Conservation (phyloP, 2,329 filamentous ascomycete species). For the Colletotrichum sansevieriae region DNA sequence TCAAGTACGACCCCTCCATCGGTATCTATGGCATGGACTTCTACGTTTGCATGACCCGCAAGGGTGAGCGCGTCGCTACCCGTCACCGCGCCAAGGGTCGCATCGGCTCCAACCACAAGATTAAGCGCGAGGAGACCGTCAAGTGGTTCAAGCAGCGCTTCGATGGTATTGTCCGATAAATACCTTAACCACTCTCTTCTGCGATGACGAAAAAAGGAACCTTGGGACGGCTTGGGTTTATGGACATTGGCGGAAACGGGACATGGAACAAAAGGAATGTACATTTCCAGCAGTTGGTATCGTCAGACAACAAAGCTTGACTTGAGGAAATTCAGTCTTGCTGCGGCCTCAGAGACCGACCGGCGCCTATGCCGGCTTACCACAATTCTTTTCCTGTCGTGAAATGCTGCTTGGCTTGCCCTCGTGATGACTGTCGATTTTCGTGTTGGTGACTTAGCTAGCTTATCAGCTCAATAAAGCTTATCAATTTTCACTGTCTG, state of each 20-base stretch:
- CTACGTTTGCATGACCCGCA: conserved; percentile 99
- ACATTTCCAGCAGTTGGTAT: conserved; percentile 57
- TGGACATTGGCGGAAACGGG: conserved; percentile 52
- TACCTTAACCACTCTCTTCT: conserved; percentile 44
- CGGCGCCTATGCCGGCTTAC: conserved; percentile 75
- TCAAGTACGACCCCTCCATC: conserved; percentile 99
- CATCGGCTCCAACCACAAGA: conserved; percentile 90
- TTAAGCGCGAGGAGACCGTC: conserved; percentile 94
- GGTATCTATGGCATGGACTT: conserved; percentile 99
- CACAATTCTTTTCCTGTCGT: conserved; percentile 51
- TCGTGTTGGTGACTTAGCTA: conserved; percentile 32
- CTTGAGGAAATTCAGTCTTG: conserved; percentile 68
- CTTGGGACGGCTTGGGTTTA: conserved; percentile 43
- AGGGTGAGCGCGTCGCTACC: conserved; percentile 97
- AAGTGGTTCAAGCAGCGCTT: conserved; percentile 95
- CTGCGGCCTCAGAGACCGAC: conserved; percentile 81
- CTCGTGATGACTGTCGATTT: conserved; percentile 1
- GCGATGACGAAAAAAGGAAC: conserved; percentile 35
- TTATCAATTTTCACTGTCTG: neutral
- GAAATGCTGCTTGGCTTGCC: conserved; percentile 45
- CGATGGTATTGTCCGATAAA: conserved; percentile 99
- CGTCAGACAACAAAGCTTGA: conserved; percentile 63
- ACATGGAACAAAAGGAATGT: conserved; percentile 53
- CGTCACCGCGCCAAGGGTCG: conserved; percentile 89
- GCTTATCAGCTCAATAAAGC: conserved; percentile 30